phyloP scores from a whole-genome alignment of 495 filamentous ascomycete genomes.

The Aspergillus carlsbadensis region DNA sequence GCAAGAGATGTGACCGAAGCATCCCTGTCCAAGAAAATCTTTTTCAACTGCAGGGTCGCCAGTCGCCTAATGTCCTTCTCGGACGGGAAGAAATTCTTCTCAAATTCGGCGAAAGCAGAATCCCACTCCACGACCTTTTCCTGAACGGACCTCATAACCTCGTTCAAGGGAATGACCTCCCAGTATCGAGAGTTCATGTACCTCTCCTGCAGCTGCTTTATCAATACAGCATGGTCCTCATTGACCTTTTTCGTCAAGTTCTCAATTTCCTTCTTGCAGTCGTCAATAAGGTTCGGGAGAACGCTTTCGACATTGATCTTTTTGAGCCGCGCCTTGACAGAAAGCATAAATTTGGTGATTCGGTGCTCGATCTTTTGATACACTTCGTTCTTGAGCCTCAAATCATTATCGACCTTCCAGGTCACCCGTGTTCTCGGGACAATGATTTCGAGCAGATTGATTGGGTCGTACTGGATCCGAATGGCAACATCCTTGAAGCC shows the following conservation, averaged over 20 bases:
- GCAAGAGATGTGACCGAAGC: conserved; percentile 68
- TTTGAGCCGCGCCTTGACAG: conserved; percentile 77
- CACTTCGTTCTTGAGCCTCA: conserved; percentile 89
- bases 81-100: conserved; percentile 90
- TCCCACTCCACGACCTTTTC: conserved; percentile 96
- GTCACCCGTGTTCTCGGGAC: conserved; percentile 87
- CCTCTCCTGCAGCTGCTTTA: conserved; percentile 77
- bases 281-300: conserved; percentile 76
- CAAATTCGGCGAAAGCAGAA: conserved; percentile 80
- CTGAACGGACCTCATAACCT: conserved; percentile 81
- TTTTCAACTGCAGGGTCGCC: conserved; percentile 88
- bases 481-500: conserved; percentile 83
- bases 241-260: conserved; percentile 68
- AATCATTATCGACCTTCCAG: conserved; percentile 95
- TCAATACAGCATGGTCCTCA: conserved; percentile 72
- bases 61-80: conserved; percentile 96
- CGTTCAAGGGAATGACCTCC: conserved; percentile 90
- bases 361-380: conserved; percentile 75
- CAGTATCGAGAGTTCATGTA: conserved; percentile 95
- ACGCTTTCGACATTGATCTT: conserved; percentile 90
- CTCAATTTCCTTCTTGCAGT: conserved; percentile 79
- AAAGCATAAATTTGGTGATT: conserved; percentile 79
- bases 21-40: conserved; percentile 87
- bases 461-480: conserved; percentile 86
- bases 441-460: conserved; percentile 92